Conservation (phyloP, 192 early-diverging fungal species). For the Backusella sp. region DNA sequence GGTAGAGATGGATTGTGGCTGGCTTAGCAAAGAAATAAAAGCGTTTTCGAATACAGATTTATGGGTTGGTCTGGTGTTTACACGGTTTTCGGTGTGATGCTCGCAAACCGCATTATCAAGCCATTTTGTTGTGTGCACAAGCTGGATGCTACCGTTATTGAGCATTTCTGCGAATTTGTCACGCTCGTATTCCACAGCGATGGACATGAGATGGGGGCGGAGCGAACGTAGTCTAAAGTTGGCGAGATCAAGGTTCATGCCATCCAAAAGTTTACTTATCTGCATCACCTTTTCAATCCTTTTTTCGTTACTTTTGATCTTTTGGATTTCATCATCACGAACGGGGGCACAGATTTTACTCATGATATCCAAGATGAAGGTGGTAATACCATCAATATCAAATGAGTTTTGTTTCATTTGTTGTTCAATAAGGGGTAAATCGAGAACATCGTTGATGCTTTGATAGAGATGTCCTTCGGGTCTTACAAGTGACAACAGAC, state of each 20-base stretch:
- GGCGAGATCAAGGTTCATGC: conserved; percentile 80
- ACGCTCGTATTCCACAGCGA: conserved; percentile 77
- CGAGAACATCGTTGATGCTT: conserved; percentile 64
- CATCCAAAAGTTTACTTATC: conserved; percentile 63
- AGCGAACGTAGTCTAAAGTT: conserved; percentile 71
- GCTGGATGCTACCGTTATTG: conserved; percentile 31
- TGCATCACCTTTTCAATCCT: conserved; percentile 45
- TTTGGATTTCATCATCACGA: conserved; percentile 59
- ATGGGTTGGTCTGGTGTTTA: background rate
- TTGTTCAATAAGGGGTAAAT: conserved; percentile 65
- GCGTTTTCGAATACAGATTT: conserved; percentile 17
- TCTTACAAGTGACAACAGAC: conserved; percentile 64
- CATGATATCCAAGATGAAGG: conserved; percentile 60
- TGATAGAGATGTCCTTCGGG: conserved; percentile 49
- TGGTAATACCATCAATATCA: conserved; percentile 47
- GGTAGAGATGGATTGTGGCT: background rate
- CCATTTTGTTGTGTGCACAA: conserved; percentile 65
- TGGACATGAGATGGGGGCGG: conserved; percentile 63
- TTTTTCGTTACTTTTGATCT: conserved; percentile 26
- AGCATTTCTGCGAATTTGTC: conserved; percentile 64
- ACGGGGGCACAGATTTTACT: conserved; percentile 73
- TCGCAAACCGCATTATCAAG: conserved; percentile 42
- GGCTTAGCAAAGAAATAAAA: background rate
- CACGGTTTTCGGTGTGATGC: background rate
- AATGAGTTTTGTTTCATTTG: conserved; percentile 58